Conservation (phyloP, 2,329 filamentous ascomycete species). For the Hymenoscyphus salicellus region DNA sequence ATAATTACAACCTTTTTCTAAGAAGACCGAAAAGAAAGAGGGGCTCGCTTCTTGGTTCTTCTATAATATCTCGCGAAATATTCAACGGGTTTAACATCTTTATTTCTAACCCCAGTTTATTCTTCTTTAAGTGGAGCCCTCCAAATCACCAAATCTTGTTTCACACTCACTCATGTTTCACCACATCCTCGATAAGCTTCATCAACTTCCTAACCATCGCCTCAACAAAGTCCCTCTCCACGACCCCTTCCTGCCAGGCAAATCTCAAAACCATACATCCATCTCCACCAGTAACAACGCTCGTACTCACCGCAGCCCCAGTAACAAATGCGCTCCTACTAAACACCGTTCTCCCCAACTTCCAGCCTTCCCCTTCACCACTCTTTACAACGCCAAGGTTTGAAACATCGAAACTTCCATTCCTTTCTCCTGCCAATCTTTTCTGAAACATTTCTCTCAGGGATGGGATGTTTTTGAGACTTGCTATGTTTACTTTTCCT, state of each 20-base stretch:
- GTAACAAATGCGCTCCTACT: conserved; percentile 3
- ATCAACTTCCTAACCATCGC: neutral
- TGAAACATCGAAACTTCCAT: conserved; percentile 3
- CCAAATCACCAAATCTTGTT: too few relatives aligned
- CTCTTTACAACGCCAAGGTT: neutral
- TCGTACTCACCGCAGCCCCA: neutral
- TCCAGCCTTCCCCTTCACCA: neutral
- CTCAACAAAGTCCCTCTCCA: neutral
- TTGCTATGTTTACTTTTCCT: neutral
- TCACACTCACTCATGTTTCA: neutral
- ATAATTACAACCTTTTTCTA: too few relatives aligned
- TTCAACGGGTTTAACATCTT: too few relatives aligned
- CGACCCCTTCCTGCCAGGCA: conserved; percentile 1
- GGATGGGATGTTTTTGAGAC: neutral
- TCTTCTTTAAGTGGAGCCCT: too few relatives aligned
- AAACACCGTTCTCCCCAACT: conserved; percentile 2
- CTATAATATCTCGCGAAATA: too few relatives aligned
- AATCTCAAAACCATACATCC: conserved; percentile 2
- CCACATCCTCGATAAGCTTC: neutral
- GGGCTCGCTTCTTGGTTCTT: too few relatives aligned
- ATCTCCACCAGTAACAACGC: conserved; percentile 3
- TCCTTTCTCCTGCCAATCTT: neutral
- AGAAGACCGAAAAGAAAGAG: too few relatives aligned
- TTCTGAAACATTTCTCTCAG: neutral
- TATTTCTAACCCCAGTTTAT: too few relatives aligned